Evolutionary conservation across 2,329 filamentous ascomycete species (phyloP).

Genomic region (Diaporthe caulivora): DNA sequence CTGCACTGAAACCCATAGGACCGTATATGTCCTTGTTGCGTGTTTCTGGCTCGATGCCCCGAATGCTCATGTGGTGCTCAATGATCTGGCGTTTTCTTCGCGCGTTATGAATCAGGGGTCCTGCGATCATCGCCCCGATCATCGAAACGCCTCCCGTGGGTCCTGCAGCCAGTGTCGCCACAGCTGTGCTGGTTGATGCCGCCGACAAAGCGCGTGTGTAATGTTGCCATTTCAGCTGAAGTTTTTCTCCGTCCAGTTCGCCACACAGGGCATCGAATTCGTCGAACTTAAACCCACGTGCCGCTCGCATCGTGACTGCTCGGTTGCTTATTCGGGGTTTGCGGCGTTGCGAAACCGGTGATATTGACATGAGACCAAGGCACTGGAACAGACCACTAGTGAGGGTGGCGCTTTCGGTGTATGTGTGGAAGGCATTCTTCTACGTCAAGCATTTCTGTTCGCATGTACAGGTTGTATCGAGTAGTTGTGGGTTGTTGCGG

Average conservation of each 20-base stretch:
- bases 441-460: background rate
- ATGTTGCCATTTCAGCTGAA: constrained; percentile 57
- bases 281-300: constrained; percentile 47
- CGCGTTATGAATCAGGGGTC: constrained; percentile 56
- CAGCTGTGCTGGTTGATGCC: constrained; percentile 54
- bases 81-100: constrained; percentile 57
- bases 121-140: constrained; percentile 53
- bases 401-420: background rate
- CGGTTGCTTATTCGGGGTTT: no score
- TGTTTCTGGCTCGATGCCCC: constrained; percentile 1
- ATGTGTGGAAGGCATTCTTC: background rate
- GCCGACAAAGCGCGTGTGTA: constrained; percentile 56
- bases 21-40: constrained; percentile 25
- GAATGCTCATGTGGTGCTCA: constrained; percentile 48
- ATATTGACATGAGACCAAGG: background rate
- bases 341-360: background rate
- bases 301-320: constrained; percentile 23
- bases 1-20: background rate
- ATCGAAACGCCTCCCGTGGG: constrained; percentile 54
- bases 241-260: constrained; percentile 51
- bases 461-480: background rate
- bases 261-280: constrained; percentile 54
- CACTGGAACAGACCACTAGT: background rate
- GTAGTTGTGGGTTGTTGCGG: background rate
- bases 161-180: constrained; percentile 54